Base-by-base conservation (phyloP, 257 asterid species). In the Capsicum baccatum region DNA sequence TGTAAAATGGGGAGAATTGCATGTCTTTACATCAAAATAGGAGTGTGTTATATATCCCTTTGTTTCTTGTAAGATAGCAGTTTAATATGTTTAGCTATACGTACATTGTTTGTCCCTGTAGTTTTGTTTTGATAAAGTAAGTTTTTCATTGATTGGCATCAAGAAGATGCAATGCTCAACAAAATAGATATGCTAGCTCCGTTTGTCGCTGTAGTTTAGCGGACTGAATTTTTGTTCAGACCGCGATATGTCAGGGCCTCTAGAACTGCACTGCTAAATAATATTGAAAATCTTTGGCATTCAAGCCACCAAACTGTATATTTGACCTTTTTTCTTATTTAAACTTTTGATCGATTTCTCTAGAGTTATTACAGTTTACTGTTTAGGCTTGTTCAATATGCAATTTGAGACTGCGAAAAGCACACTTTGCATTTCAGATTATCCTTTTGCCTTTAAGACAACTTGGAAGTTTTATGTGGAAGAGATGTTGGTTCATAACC, bases 371-470 rank as follows among this genome's bases (percentile, higher is more conserved):
- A 16, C 57, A 44, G 56, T 42, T 69, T 69, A 15, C 26, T 48
- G 37, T 70, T 52, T 70, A 44, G 55, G 79, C 16, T 70, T 70
- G 79, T 70, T 11, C 79, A 70, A 19, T 70, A 47, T 47, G 59
- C 59, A 73, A n/a, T n/a, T 47, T n/a, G 59, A 47, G n/a, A 73
- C 80, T 47, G 80, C 80, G 39, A 39, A 47, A 73, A 73, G 57
- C 80, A n/a, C 7, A 19, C n/a, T 47, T 47, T 4, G 13, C 13
- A 17, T 68, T 15, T 7, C 50, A 67, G 52, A 37, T 68, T 68
- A 8, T 67, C 50, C 15, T 67, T 67, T 67, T 15, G 50, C 52
- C 48, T 67, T 67, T 67, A 37, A 37, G 13, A 67, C 50, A 37
- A 21, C 52, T 68, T 68, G 44, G 76, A 68, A 68, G 21, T 19